Percentiles rank a stretch among this genome's conserved stretches.
phyloP scores from a whole-genome alignment of 768 basidiomycete genomes.

The Calocybe gangraenosa region DNA sequence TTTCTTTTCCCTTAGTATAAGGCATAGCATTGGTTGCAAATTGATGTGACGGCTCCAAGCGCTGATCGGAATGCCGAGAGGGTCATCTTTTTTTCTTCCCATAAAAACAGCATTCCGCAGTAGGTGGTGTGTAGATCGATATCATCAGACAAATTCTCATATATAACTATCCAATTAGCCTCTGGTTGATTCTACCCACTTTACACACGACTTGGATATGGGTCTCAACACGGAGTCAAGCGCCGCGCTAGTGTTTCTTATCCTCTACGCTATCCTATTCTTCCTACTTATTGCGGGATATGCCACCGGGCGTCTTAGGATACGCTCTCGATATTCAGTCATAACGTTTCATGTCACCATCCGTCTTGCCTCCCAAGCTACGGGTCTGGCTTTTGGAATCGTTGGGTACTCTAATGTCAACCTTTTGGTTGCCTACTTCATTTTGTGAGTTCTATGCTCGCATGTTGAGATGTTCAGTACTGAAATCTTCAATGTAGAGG shows the following conservation, averaged over 20 bases:
- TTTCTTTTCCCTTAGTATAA: no score
- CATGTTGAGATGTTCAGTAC: not conserved
- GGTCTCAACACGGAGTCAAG: constrained; percentile 21
- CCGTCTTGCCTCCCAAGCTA: constrained; percentile 30
- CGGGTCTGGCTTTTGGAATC: constrained; percentile 31
- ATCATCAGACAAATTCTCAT: not conserved
- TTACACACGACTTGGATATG: constrained; percentile 5
- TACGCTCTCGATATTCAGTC: constrained; percentile 28
- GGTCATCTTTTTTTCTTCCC: no score
- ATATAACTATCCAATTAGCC: no score
- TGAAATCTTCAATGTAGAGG: constrained; percentile 15
- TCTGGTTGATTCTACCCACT: no score
- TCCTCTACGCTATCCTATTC: constrained; percentile 28
- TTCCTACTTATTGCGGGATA: constrained; percentile 25
- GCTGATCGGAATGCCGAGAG: no score
- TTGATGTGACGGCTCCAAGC: no score
- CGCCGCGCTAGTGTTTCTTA: constrained; percentile 29
- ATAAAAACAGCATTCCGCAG: constrained; percentile 3
- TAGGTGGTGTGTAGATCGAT: constrained; percentile 2
- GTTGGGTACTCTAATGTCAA: constrained; percentile 23
- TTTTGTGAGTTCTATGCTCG: constrained; percentile 21
- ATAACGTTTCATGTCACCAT: constrained; percentile 29
- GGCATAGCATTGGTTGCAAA: no score
- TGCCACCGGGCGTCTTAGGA: constrained; percentile 21
- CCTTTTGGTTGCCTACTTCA: constrained; percentile 28